Conservation (phyloP, 768 basidiomycete species). For the Lactarius trivialis region DNA sequence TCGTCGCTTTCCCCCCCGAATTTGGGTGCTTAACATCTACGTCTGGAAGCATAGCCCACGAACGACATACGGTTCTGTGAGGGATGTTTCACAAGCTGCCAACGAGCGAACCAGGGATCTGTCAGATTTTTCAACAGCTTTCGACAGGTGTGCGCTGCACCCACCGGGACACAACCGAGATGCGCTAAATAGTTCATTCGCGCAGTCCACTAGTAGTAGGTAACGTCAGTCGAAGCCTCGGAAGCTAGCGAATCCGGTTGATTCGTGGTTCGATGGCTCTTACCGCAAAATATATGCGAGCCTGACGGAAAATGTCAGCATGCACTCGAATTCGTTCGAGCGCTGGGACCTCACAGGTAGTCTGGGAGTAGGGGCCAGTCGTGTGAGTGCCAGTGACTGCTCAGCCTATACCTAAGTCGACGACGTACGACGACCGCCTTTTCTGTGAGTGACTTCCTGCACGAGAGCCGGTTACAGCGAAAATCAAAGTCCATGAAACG, state of each 20-base stretch:
- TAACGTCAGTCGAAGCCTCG: background rate
- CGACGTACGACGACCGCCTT: slow-evolving; percentile 77
- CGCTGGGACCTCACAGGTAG: slow-evolving; percentile 42
- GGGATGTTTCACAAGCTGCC: slow-evolving; percentile 71
- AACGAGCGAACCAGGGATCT: background rate
- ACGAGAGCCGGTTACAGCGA: slow-evolving; percentile 74
- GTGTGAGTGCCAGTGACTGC: background rate
- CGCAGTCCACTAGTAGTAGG: slow-evolving; percentile 59
- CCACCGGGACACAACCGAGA: slow-evolving; percentile 78
- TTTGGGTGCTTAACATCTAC: background rate
- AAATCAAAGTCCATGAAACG: slow-evolving; percentile 63
- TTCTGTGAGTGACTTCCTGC: slow-evolving; percentile 58
- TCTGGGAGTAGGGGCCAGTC: slow-evolving; percentile 34
- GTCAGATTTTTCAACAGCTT: slow-evolving; percentile 3
- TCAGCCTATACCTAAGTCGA: background rate
- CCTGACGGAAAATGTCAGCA: slow-evolving; percentile 36
- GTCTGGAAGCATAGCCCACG: slow-evolving; percentile 4
- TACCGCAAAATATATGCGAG: slow-evolving; percentile 84
- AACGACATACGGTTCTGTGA: slow-evolving; percentile 64
- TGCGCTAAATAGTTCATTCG: slow-evolving; percentile 74
- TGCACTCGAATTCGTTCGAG: background rate
- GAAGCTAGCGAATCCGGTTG: background rate
- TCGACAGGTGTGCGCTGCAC: slow-evolving; percentile 29
- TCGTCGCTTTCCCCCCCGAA: slow-evolving; percentile 24
- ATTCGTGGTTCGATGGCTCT: background rate